Base-by-base conservation (phyloP, 2,329 filamentous ascomycete species). In the Ophiosphaerella narmari region DNA sequence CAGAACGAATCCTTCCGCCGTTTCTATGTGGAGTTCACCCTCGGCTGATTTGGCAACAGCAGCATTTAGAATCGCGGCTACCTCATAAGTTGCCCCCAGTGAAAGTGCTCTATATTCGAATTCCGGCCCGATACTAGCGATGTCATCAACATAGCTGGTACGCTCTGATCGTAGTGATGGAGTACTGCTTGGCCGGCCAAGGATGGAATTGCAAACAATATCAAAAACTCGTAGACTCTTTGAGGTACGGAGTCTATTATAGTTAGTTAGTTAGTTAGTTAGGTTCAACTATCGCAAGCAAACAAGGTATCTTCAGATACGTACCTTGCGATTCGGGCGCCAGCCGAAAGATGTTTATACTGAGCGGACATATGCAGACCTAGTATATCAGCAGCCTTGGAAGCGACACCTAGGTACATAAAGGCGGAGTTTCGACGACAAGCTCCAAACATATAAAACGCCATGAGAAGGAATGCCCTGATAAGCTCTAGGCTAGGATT, bases 331-430 rank as follows among this genome's bases (percentile, higher is more conserved):
- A 49, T 36, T 40, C 37, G 47, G n/a, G 39, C 46, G 14, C 45
- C 39, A 7, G 50, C 26, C 11, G 48, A 24, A 13, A 54, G 41
- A 14, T 48, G 37, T 36, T 57, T 57, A 47, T 67, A 72, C 60
- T 51, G 72, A 52, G 59, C 70, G 52, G 47, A 65, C 45, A 65
- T 70, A 69, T 86, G 82, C 6, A 86, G 60, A 0, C 84, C 84
- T 0, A 86, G 60, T 0, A 82, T 81, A 3, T 80, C 78, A 0
- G 84, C 83, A 0, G 83, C 80, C 45, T 82, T 78, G 0, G 80
- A 75, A 1, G 84, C 83, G 7, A 86, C 78, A 0, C 83, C 83
- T 2, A 86, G 65, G 47, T 86, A 86, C 80, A 86, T 85, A 45
- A 84, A 86, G 0, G 83, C 83, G 0, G 83, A 77, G 48, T 85